These are phyloP conservation scores for Lophiostoma macrostomum DNA, from an alignment of 495 filamentous ascomycete genomes.

Conservation along the genomic window DNA sequence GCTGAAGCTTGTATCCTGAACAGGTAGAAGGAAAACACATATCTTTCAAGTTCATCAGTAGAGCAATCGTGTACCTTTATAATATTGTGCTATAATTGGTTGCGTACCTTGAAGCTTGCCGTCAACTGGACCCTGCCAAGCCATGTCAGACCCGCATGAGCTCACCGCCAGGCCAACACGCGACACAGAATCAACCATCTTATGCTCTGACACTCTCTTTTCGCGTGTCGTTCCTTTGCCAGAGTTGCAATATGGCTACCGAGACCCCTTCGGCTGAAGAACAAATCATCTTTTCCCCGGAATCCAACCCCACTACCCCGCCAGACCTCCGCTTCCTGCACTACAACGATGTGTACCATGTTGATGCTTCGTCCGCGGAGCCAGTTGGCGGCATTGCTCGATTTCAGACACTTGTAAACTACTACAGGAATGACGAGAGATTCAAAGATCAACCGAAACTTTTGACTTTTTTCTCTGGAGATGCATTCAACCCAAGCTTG, in stretches of 20 bases:
- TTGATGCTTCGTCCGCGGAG: slow-evolving; percentile 72
- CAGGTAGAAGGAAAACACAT: too few relatives aligned
- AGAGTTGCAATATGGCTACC: not conserved
- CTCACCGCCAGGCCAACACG: too few relatives aligned
- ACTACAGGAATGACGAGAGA: slow-evolving; percentile 61
- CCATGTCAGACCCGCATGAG: too few relatives aligned
- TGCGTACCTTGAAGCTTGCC: too few relatives aligned
- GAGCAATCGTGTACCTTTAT: too few relatives aligned
- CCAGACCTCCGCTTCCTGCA: slow-evolving; percentile 79
- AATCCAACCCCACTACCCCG: slow-evolving; percentile 37
- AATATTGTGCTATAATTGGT: too few relatives aligned
- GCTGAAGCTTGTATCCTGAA: too few relatives aligned
- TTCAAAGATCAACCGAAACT: slow-evolving; percentile 62
- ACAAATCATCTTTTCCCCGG: slow-evolving; percentile 19
- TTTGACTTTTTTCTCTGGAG: slow-evolving; percentile 83
- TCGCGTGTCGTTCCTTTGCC: not conserved
- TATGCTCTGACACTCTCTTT: too few relatives aligned
- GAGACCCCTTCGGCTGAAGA: slow-evolving; percentile 6
- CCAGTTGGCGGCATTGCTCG: slow-evolving; percentile 75
- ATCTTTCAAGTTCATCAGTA: too few relatives aligned
- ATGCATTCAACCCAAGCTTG: slow-evolving; percentile 86
- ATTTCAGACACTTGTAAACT: slow-evolving; percentile 72
- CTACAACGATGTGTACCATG: slow-evolving; percentile 91
- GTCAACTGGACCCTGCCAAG: too few relatives aligned
- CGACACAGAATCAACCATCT: too few relatives aligned